Evolutionary conservation across 2,329 filamentous ascomycete genomes (phyloP), one percentile per base, ranked within the genome.

Genomic region (Beauveria pseudobassiana): DNA sequence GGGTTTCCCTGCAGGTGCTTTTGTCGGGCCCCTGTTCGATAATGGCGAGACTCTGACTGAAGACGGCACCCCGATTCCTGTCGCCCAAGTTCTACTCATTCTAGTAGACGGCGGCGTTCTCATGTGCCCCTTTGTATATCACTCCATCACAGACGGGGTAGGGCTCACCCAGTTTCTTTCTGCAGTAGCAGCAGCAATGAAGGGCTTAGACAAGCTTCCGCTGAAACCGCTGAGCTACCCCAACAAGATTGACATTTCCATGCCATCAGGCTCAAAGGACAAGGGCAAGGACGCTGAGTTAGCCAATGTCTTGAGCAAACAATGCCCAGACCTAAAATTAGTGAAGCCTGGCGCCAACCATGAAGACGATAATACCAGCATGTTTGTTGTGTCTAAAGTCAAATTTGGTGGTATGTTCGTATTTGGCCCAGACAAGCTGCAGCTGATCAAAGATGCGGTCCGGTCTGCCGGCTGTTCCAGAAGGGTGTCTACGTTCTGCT

Each of bases 331-430:
- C 59, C 78, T 76, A 59, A 64, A 66, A 1, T 65, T 73, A 34
- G 65, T 75, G 22, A 52, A 67, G 3, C 67, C 71, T 49, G 66
- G 66, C 20, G 71, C 66, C 22, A 76, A 76, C 3, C 76, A 77
- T 10, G 75, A 73, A 16, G 45, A 48, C n/a, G 34, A 40, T 22
- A 46, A 30, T 59, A 62, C 63, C 70, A 74, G 63, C 73, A 73
- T 12, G 65, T 66, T 14, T 62, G 73, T 71, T 14, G 64, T 71
- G 0, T 65, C 72, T 0, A 66, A 73, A 62, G 59, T 66, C n/a
- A 75, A 73, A 61, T 71, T 69, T n/a, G 75, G 76, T 57, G 75
- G 72, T 51, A 75, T 78, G 24, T 79, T 79, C 63, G 70, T 75
- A 16, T 77, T 80, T 60, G 67, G 63, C 18, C 70, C 68, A 16